These are phyloP conservation scores for Penicillium riverlandense DNA, from an alignment of 495 filamentous ascomycete genomes.

Conservation along the genomic window DNA sequence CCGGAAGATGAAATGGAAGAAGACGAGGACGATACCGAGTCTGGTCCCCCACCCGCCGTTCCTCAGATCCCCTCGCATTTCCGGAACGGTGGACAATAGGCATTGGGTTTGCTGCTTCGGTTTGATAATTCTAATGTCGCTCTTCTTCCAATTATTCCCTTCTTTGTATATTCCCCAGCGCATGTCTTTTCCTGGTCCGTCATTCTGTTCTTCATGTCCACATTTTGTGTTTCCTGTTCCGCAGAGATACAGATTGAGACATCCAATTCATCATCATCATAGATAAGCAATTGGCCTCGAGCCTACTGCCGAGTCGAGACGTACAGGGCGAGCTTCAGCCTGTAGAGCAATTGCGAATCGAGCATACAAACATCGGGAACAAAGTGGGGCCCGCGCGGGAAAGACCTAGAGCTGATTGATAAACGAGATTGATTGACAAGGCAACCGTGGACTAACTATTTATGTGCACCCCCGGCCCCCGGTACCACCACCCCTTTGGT, in stretches of 20 bases:
- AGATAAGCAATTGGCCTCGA: too few species aligned
- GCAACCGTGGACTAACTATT: neutral
- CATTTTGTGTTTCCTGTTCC: too few species aligned
- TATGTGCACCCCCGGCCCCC: too few species aligned
- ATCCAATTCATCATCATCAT: too few species aligned
- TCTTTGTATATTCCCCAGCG: neutral
- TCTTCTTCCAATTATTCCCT: neutral
- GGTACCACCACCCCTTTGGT: neutral
- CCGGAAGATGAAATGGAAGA: constrained; percentile 49
- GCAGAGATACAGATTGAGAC: too few species aligned
- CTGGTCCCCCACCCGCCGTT: constrained; percentile 21
- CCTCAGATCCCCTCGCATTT: constrained; percentile 29
- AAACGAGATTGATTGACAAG: constrained; percentile 8
- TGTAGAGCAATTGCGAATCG: too few species aligned
- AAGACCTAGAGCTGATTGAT: neutral
- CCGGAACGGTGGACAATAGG: constrained; percentile 12
- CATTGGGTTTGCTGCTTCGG: neutral
- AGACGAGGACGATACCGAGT: constrained; percentile 33
- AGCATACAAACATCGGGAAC: too few species aligned
- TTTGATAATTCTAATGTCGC: neutral
- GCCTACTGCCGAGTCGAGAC: too few species aligned
- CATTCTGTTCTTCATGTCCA: too few species aligned
- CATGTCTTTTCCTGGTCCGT: too few species aligned
- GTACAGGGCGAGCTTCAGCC: too few species aligned
- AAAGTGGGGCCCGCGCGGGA: too few species aligned